Evolutionary conservation across 208 protist genomes (phyloP).

Genomic region (Trypanosoma melophagium): DNA sequence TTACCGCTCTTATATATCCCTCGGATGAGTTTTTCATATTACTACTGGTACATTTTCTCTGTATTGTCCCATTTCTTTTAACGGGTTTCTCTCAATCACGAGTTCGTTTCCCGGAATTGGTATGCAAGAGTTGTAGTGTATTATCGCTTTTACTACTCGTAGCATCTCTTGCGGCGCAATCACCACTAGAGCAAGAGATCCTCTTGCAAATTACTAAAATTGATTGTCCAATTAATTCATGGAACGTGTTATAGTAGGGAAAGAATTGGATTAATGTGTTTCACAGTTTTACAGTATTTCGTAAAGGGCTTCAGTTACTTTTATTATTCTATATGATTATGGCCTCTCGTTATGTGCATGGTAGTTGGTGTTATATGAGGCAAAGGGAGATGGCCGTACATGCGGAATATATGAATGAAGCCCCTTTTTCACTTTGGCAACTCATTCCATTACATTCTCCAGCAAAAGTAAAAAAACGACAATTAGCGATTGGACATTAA

Average conservation of each 20-base stretch:
- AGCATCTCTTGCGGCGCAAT: constrained; percentile 9
- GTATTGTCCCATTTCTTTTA: constrained; percentile 8
- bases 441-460: background rate
- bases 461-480: constrained; percentile 15
- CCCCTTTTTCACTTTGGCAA: constrained; percentile 20
- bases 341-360: constrained; percentile 14
- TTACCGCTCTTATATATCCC: constrained; percentile 14
- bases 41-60: constrained; percentile 13
- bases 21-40: constrained; percentile 5
- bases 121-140: constrained; percentile 1
- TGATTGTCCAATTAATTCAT: background rate
- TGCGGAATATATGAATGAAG: constrained; percentile 11
- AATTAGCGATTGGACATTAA: constrained; percentile 10
- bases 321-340: constrained; percentile 14
- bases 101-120: constrained; percentile 15
- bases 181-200: constrained; percentile 7
- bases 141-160: constrained; percentile 5
- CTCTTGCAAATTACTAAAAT: background rate
- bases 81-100: background rate
- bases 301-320: constrained; percentile 14
- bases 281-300: constrained; percentile 1
- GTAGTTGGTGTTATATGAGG: constrained; percentile 16
- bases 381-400: constrained; percentile 4
- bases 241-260: constrained; percentile 18
- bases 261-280: constrained; percentile 17